Evolutionary conservation across 306 rosid species (phyloP), one percentile per base, ranked within the genome.

Genomic region (Sindora glabra): DNA sequence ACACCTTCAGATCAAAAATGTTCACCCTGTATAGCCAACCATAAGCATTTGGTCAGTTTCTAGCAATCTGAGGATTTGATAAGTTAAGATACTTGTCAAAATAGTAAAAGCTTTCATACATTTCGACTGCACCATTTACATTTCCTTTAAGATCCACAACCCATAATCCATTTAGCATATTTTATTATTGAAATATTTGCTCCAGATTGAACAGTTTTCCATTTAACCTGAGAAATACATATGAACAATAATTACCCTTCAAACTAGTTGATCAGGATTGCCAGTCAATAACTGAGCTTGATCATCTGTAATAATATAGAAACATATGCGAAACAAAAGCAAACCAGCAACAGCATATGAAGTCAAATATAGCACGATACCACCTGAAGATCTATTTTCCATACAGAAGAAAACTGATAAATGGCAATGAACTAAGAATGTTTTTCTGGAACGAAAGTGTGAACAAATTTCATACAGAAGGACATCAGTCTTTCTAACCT

Each of bases 11-110:
- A 82, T 94, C 97, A 73, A 94, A 94, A 39, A 89, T 56, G 72
- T 94, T 94, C 99, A 94, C 86, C 39, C 99, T 97, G 8, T 89
- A 89, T 4, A 97, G 97, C 99, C 97, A 89, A 39, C 97, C 96
- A 49, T 97, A 89, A 29, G 97, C 94, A 75, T 86, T 86, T 17
- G 97, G 99, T 70, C 84, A 89, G 42, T 82, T 76, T 77, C 89
- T 86, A 9, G 99, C 90, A 63, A 94, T 94, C 52, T 80, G 89
- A 4, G 87, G 88, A 76, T 80, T 86, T 19, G 97, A 78, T 34
- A 94, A 94, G 77, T 94, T 94, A 13, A 94, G 89, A 72, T 94
- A 94, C 74, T 86, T 94, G 85, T 94, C 90, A 51, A 94, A 89
- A 39, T 95, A 82, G 73, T 89, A 94, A 79, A 92, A 94, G 67